Conservation (phyloP, 139 green algal genomes). For the Chlamydomonas sphaeroides region DNA sequence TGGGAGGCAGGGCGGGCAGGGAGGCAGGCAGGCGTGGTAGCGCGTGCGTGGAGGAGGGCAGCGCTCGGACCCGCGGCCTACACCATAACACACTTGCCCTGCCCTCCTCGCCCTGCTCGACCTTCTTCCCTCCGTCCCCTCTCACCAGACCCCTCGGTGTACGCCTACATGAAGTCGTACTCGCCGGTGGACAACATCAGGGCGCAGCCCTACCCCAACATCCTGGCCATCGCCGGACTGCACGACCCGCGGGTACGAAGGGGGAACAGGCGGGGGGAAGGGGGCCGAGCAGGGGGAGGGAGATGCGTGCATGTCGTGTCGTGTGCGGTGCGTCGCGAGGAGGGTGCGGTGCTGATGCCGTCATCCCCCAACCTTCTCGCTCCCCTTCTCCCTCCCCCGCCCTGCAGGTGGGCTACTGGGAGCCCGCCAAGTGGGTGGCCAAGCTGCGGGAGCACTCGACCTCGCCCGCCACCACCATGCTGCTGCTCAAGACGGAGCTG, state of each 20-base stretch:
- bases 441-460: conserved; percentile 73
- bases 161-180: conserved; percentile 91
- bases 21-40: not conserved
- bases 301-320: no score
- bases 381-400: not conserved
- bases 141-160: conserved; percentile 66
- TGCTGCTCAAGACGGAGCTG: conserved; percentile 81
- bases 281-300: no score
- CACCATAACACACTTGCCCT: no score
- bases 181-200: conserved; percentile 91
- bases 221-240: conserved; percentile 86
- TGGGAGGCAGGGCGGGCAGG: not conserved
- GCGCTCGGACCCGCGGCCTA: no score
- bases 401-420: conserved; percentile 66
- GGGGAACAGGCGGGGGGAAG: no score
- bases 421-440: conserved; percentile 88
- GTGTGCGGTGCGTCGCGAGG: no score
- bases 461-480: conserved; percentile 50
- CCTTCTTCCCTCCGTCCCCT: not conserved
- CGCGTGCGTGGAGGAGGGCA: no score
- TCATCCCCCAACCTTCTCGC: no score
- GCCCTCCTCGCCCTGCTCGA: not conserved
- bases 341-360: no score
- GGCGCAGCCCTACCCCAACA: conserved; percentile 78
- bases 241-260: conserved; percentile 80